Conservation (phyloP, 306 rosid genomes). For the Alnus glutinosa region DNA sequence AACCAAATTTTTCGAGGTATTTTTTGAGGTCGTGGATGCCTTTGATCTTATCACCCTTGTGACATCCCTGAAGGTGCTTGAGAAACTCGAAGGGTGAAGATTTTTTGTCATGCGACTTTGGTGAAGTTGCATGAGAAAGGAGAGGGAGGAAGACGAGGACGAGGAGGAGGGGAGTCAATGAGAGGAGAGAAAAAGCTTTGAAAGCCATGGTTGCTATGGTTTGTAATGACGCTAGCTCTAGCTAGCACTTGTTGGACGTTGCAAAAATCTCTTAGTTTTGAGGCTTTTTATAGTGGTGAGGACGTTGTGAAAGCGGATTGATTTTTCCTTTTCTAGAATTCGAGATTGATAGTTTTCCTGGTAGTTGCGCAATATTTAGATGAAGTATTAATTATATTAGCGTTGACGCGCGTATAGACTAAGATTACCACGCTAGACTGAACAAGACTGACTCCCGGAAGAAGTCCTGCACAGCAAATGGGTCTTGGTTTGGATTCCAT, state of each 20-base stretch:
- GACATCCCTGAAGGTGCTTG: not conserved
- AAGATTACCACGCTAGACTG: too few species aligned
- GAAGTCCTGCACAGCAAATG: too few species aligned
- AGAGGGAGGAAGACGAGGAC: not conserved
- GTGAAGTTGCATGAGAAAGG: not conserved
- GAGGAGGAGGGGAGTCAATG: not conserved
- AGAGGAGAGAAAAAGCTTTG: not conserved
- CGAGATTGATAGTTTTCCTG: too few species aligned
- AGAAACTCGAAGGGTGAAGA: not conserved
- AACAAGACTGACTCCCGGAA: too few species aligned
- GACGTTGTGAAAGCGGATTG: not conserved
- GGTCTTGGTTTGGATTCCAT: too few species aligned
- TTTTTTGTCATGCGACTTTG: not conserved
- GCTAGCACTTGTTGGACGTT: not conserved
- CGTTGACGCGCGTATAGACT: too few species aligned
- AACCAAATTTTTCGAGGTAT: not conserved
- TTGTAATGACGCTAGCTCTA: not conserved
- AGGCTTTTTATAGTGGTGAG: not conserved
- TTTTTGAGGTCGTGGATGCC: not conserved
- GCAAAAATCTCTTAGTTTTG: not conserved
- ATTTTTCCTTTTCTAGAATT: not conserved
- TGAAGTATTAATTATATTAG: too few species aligned
- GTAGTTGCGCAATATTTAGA: too few species aligned
- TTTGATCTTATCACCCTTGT: not conserved
- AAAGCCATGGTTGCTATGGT: not conserved